phyloP scores from a whole-genome alignment of 2,329 filamentous ascomycete species.

The Pseudogymnoascus sp. region DNA sequence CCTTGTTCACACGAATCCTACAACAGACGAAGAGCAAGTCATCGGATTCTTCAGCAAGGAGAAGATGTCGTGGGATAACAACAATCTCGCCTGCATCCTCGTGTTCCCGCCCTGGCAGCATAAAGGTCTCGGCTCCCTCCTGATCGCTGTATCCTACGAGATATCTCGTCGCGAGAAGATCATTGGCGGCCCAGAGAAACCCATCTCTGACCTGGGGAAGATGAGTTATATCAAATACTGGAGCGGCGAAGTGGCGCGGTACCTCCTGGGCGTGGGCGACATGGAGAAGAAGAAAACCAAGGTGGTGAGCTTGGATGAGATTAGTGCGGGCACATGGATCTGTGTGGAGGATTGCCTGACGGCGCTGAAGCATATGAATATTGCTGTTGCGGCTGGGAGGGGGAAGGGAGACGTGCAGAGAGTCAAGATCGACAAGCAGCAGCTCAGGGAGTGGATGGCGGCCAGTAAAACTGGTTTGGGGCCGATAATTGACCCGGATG shows the following conservation, averaged over 20 bases:
- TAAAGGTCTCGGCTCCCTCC: constrained; percentile 75
- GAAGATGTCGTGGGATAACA: constrained; percentile 97
- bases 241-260: constrained; percentile 76
- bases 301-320: constrained; percentile 60
- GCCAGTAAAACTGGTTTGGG: constrained; percentile 47
- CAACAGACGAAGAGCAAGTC: constrained; percentile 45
- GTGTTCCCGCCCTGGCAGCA: constrained; percentile 94
- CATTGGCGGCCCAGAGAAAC: constrained; percentile 88
- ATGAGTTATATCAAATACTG: constrained; percentile 81
- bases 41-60: constrained; percentile 99
- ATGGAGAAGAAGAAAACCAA: constrained; percentile 21
- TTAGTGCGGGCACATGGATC: constrained; percentile 77
- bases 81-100: constrained; percentile 93
- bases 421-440: constrained; percentile 47
- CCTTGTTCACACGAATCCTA: constrained; percentile 58
- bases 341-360: constrained; percentile 73
- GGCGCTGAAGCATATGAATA: constrained; percentile 72
- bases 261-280: constrained; percentile 38
- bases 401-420: constrained; percentile 35
- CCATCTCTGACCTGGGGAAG: constrained; percentile 76
- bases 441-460: constrained; percentile 60
- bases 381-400: constrained; percentile 53
- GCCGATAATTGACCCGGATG: constrained; percentile 63
- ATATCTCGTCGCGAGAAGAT: constrained; percentile 76
- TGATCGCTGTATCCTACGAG: constrained; percentile 93